Evolutionary conservation across 164 flowering plant genomes (phyloP), one percentile per base, ranked within the genome.

Genomic region (Liquidambar formosana): DNA sequence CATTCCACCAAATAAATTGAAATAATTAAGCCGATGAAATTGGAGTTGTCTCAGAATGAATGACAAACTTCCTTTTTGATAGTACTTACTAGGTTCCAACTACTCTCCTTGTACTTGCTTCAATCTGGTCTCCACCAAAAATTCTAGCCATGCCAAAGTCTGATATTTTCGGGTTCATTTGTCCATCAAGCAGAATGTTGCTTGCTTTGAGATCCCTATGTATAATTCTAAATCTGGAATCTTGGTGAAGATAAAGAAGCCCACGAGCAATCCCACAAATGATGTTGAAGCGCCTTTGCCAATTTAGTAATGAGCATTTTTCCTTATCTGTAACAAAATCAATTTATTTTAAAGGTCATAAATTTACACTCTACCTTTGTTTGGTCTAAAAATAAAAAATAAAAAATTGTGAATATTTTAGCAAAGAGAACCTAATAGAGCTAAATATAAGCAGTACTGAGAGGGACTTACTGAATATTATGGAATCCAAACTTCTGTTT

Each of bases 91-190:
- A 86, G 46, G 95, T 90, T 70, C 95, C 95, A 13, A 88, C 93
- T 0, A 90, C 86, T 73, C 83, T 81, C 22, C 46, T 78, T 1
- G 95, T 88, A 26, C 74, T 85, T 12, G 77, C 85, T 71, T 83
- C 84, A 0, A 76, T 77, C 66, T 83, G 82, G 67, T 86, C 86
- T 23, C 73, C 63, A 25, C 84, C 88, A 59, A 89, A 88, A 18
- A 84, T 83, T 69, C 90, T 80, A 3, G 94, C 91, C 87, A 85
- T 80, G 47, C 94, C 94, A 72, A 89, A 90, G 65, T 90, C 95
- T 22, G 95, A 86, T 43, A 90, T 88, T 72, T 88, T 90, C 0
- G 95, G 92, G 57, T 75, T 80, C 87, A 84, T 69, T 0, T 90
- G 80, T 10, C 73, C 77, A 65, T 89, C 95, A 1, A 89, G 83